Conservation (phyloP, 2,329 filamentous ascomycete species). For the Ophioceras dolichostomum region DNA sequence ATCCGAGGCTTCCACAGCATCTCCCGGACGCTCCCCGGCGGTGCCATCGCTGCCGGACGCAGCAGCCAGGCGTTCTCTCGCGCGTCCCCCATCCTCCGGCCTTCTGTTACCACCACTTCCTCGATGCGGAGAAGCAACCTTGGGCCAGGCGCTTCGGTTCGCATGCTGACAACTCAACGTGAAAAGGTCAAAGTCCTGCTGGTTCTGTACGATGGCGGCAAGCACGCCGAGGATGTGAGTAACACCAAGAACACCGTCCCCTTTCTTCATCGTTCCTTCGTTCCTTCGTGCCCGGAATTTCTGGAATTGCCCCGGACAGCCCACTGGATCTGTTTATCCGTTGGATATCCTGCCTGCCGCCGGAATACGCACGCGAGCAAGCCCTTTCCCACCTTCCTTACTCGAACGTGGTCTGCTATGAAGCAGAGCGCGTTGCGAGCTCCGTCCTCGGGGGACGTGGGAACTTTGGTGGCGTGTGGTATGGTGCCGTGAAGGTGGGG, state of each 20-base stretch:
- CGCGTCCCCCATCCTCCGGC: constrained; percentile 1
- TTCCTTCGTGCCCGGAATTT: neutral
- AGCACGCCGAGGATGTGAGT: constrained; percentile 76
- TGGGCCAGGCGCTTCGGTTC: constrained; percentile 34
- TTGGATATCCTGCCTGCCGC: too few relatives aligned
- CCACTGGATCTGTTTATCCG: neutral
- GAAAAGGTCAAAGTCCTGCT: constrained; percentile 87
- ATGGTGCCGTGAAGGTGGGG: too few relatives aligned
- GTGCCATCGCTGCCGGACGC: neutral
- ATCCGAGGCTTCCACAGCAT: constrained; percentile 9
- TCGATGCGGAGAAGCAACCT: constrained; percentile 5
- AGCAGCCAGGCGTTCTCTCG: neutral
- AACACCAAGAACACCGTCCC: neutral
- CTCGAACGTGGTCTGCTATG: too few relatives aligned
- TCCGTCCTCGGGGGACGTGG: too few relatives aligned
- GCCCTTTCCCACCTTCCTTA: too few relatives aligned
- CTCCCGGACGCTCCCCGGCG: constrained; percentile 3
- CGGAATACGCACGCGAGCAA: too few relatives aligned
- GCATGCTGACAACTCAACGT: constrained; percentile 39
- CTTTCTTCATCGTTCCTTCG: neutral
- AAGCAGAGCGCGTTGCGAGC: too few relatives aligned
- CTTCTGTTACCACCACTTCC: neutral
- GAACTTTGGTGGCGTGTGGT: too few relatives aligned
- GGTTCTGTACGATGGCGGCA: constrained; percentile 82
- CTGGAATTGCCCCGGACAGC: neutral